phyloP scores from a whole-genome alignment of 139 green algal genomes.

The Coelastrella sp. region DNA sequence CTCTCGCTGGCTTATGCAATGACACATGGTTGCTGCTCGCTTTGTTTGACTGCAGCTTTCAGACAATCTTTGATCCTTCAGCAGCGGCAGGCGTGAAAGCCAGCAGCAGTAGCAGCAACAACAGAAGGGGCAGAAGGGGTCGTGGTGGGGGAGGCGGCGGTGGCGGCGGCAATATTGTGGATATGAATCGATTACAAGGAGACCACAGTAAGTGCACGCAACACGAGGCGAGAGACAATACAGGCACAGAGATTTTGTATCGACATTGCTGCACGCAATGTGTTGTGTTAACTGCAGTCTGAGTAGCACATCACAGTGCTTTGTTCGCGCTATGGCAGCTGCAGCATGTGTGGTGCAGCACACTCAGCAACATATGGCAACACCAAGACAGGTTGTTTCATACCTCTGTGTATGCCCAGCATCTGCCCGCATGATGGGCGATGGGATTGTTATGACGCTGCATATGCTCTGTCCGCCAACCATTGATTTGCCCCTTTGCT shows the following conservation, averaged over 20 bases:
- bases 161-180: background rate
- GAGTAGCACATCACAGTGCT: background rate
- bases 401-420: background rate
- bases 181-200: background rate
- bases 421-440: background rate
- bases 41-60: constrained; percentile 1
- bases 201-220: constrained; percentile 29
- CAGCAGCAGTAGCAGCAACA: constrained; percentile 3
- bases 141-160: constrained; percentile 14
- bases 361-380: background rate
- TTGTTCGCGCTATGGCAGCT: too few species aligned
- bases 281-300: background rate
- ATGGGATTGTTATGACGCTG: too few species aligned
- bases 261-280: background rate
- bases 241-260: background rate
- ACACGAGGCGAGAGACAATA: too few species aligned
- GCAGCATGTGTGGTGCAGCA: too few species aligned
- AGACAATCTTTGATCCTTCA: constrained; percentile 42
- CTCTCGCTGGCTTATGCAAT: too few species aligned
- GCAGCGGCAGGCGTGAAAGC: background rate
- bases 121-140: background rate
- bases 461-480: background rate
- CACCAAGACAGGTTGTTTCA: background rate
- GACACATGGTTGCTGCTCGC: background rate
- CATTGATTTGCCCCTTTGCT: background rate